Evolutionary conservation across 202 grass and related monocot genomes (phyloP), one percentile per base, ranked within the genome.

Genomic region (Schoenoplectus triqueter): DNA sequence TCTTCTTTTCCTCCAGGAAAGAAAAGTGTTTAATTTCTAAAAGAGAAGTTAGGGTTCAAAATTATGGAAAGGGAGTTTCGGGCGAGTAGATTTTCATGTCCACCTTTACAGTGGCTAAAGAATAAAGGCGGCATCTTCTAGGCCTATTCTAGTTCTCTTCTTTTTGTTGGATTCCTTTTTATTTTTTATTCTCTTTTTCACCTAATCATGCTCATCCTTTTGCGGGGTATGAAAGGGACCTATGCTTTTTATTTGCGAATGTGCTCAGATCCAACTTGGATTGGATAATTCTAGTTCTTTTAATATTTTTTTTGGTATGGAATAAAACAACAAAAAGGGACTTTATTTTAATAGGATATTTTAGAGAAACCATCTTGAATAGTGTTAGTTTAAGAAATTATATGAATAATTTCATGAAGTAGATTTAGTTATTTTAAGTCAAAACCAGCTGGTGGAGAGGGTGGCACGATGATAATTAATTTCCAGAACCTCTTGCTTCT

Each of bases 141-240:
- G 50, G 69, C 13, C 78, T 86, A 85, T 93, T 93, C 84, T 84
- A 87, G 72, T 89, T 92, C 86, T 55, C 87, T 72, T 91, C 73
- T 52, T 91, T 89, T 75, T 90, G 86, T 84, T 78, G 87, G 71
- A 66, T 82, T 9, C 80, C 45, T 83, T 70, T 83, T 45, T 83
- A 39, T 87, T 90, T 88, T 31, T 89, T 51, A 42, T 78, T 78
- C 52, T 61, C 31, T 78, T 31, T 91, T 90, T 89, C 78, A 49
- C 63, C 40, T 56, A 82, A 87, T 86, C 85, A 80, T 92, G 87
- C 88, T 91, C 84, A 74, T 89, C 80, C 88, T 89, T 89, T 92
- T 92, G 85, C 85, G 85, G 82, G 18, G 82, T 87, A 89, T 42
- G 80, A 85, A 31, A 91, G 77, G 44, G 83, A 82, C 87, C 87